Percentiles rank a stretch among this genome's conserved stretches.
These are phyloP conservation scores for Hansfordia pulvinata DNA, from an alignment of 2,329 filamentous ascomycete genomes.

Conservation along the genomic window DNA sequence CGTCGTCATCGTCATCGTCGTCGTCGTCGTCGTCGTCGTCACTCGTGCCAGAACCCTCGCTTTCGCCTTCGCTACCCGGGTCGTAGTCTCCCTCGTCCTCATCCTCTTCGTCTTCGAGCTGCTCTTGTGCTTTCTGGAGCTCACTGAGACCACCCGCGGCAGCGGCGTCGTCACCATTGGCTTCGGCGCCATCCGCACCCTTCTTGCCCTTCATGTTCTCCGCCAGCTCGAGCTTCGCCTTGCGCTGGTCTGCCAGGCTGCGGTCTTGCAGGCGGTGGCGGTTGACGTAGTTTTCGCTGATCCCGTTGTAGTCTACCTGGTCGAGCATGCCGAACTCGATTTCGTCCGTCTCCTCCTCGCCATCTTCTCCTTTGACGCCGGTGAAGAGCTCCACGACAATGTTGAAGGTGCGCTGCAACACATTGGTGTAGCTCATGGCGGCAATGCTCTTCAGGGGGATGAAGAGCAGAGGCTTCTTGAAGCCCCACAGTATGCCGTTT, in stretches of 20 bases:
- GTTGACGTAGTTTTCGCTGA: conserved; percentile 48
- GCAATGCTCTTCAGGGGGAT: conserved; percentile 46
- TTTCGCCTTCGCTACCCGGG: conserved; percentile 45
- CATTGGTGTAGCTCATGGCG: conserved; percentile 53
- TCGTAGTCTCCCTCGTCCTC: conserved; percentile 56
- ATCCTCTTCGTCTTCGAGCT: conserved; percentile 42
- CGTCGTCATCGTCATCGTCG: conserved; percentile 29
- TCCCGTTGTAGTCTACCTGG: conserved; percentile 51
- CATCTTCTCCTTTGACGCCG: conserved; percentile 14
- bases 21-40: conserved; percentile 39
- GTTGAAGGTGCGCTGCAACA: conserved; percentile 57
- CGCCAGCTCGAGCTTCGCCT: conserved; percentile 47
- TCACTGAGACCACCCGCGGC: conserved; percentile 27
- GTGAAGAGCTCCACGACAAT: conserved; percentile 47
- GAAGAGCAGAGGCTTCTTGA: conserved; percentile 56
- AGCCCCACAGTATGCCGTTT: conserved; percentile 54
- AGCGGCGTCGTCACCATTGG: conserved; percentile 15
- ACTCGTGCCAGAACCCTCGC: conserved; percentile 38
- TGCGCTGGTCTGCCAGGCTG: conserved; percentile 55
- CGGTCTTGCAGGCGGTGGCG: conserved; percentile 48
- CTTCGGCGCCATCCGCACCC: conserved; percentile 25
- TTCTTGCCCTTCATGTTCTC: conserved; percentile 40
- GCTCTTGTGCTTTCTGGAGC: conserved; percentile 30
- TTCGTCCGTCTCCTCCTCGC: conserved; percentile 38
- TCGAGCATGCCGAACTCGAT: conserved; percentile 58